Conservation (phyloP, 2,329 filamentous ascomycete species). For the Aspergillus niger region DNA sequence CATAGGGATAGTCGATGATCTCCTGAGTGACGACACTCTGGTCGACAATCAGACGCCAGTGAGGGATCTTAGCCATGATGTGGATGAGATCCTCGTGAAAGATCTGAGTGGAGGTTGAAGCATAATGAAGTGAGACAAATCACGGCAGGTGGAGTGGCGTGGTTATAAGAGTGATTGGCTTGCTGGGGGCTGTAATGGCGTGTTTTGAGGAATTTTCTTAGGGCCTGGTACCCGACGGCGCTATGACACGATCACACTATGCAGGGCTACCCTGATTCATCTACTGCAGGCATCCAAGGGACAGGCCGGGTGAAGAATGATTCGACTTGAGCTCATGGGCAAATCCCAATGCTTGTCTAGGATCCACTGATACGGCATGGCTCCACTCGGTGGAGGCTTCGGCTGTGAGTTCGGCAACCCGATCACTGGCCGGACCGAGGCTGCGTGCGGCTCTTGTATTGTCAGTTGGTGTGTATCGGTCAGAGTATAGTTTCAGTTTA, state of each 20-base stretch:
- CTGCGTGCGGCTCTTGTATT: neutral
- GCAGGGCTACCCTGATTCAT: neutral
- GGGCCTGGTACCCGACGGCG: neutral
- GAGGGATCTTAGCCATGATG: constrained; percentile 30
- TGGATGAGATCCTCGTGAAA: neutral
- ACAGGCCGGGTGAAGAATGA: neutral
- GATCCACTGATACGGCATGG: neutral
- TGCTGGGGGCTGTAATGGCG: neutral
- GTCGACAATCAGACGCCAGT: constrained; percentile 36
- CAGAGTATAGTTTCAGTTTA: neutral
- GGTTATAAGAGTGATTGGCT: neutral
- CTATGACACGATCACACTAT: neutral
- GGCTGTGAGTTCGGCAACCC: constrained; percentile 4
- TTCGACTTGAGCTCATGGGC: neutral
- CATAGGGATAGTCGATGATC: constrained; percentile 34
- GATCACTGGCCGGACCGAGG: neutral
- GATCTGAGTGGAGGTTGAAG: neutral
- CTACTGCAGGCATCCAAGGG: neutral
- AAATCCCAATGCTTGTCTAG: neutral
- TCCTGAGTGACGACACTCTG: constrained; percentile 40
- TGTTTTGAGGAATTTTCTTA: neutral
- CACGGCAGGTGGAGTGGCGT: neutral
- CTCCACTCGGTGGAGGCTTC: neutral
- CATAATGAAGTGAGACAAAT: neutral
- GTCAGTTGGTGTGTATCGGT: neutral